Evolutionary conservation across 1,284 basidiomycete species (phyloP).

Genomic region (Leccinum angustisporum): DNA sequence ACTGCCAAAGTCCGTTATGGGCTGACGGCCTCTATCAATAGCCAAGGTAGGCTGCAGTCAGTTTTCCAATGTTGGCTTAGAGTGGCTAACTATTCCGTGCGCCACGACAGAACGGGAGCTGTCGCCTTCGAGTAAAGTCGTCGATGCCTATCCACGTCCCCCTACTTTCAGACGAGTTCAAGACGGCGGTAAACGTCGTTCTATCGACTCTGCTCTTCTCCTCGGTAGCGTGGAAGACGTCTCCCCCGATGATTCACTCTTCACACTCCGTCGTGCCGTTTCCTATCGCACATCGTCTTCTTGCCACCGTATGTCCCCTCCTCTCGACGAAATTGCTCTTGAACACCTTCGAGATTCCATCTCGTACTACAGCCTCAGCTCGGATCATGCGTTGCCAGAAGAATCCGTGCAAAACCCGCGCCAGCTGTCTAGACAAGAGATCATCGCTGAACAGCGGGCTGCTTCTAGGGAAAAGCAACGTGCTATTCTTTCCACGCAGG

Average conservation of each 20-base stretch:
- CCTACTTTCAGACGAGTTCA: no score
- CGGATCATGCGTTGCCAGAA: conserved; percentile 41
- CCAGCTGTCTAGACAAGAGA: conserved; percentile 74
- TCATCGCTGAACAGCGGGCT: conserved; percentile 90
- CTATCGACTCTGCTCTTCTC: conserved; percentile 39
- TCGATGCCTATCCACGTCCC: conserved; percentile 37
- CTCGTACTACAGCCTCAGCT: conserved; percentile 44
- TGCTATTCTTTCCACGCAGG: conserved; percentile 79
- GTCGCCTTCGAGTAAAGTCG: conserved; percentile 32
- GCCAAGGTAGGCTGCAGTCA: no score
- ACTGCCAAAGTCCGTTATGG: no score
- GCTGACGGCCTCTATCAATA: no score
- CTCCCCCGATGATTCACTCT: conserved; percentile 78
- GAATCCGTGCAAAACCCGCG: conserved; percentile 34
- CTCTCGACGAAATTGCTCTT: conserved; percentile 74
- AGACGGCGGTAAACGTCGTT: conserved; percentile 18
- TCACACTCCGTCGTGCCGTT: conserved; percentile 79
- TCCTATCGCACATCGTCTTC: conserved; percentile 67
- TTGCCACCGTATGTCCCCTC: conserved; percentile 66
- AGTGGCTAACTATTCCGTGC: no score
- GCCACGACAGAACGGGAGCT: no score
- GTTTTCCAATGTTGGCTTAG: no score
- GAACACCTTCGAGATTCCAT: conserved; percentile 68
- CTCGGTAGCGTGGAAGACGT: conserved; percentile 76
- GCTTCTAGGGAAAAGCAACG: conserved; percentile 83